Evolutionary conservation across 768 basidiomycete species (phyloP).

Genomic region (Pseudohyphozyma bogoriensis): DNA sequence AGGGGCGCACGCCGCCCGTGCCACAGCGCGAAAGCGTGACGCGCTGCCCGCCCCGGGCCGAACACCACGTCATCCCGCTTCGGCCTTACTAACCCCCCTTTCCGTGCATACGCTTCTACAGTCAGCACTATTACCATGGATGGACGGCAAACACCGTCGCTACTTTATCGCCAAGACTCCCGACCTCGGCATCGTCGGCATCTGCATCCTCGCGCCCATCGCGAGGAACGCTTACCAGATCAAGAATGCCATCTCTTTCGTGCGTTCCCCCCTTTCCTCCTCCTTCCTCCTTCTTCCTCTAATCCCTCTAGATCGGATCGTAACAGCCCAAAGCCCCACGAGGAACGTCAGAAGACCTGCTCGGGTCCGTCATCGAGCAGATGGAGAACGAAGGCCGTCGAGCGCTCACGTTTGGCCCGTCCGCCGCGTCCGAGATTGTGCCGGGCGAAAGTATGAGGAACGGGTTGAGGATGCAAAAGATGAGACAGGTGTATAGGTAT

Average conservation of each 20-base stretch:
- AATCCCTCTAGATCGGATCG: neutral
- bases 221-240: slow-evolving; percentile 20
- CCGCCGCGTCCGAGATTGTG: too few species aligned
- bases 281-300: neutral
- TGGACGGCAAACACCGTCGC: slow-evolving; percentile 17
- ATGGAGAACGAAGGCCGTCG: slow-evolving; percentile 18
- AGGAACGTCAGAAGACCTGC: slow-evolving; percentile 20
- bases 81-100: neutral
- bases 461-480: too few species aligned
- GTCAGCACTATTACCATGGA: slow-evolving; percentile 19
- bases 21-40: too few species aligned
- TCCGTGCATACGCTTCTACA: neutral
- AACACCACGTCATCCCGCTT: neutral
- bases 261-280: neutral
- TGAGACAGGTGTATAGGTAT: too few species aligned
- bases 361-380: slow-evolving; percentile 19
- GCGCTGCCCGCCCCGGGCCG: too few species aligned
- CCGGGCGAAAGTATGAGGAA: too few species aligned
- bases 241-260: slow-evolving; percentile 28
- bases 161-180: slow-evolving; percentile 22
- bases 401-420: slow-evolving; percentile 22
- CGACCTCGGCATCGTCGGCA: slow-evolving; percentile 7
- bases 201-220: slow-evolving; percentile 22
- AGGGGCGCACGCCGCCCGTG: too few species aligned
- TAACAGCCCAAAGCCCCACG: slow-evolving; percentile 19